phyloP scores from a whole-genome alignment of 176 grass and related monocot species.

The Zea mays region Zm-B73-REFERENCE-NAM-5.0 NC_050100.1:213414001-213414500 shows the following conservation, averaged over 20 bases:
- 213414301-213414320: constrained; percentile 1
- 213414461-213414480: constrained; percentile 77
- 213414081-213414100: neutral
- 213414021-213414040: no score
- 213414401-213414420: constrained; percentile 87
- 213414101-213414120: neutral
- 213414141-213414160: neutral
- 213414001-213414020: no score
- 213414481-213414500: constrained; percentile 52
- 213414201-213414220: neutral
- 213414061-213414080: neutral
- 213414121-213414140: neutral
- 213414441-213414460: constrained; percentile 54
- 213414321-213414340: constrained; percentile 12
- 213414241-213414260: constrained; percentile 14
- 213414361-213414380: neutral
- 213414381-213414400: constrained; percentile 56
- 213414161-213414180: neutral
- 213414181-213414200: neutral
- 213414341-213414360: constrained; percentile 34
- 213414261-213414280: neutral
- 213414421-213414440: constrained; percentile 54
- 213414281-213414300: neutral
- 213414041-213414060: neutral
- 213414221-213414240: neutral